These are phyloP conservation scores for Daldinia bambusicola DNA, from an alignment of 495 filamentous ascomycete species.

Conservation along the genomic window DNA sequence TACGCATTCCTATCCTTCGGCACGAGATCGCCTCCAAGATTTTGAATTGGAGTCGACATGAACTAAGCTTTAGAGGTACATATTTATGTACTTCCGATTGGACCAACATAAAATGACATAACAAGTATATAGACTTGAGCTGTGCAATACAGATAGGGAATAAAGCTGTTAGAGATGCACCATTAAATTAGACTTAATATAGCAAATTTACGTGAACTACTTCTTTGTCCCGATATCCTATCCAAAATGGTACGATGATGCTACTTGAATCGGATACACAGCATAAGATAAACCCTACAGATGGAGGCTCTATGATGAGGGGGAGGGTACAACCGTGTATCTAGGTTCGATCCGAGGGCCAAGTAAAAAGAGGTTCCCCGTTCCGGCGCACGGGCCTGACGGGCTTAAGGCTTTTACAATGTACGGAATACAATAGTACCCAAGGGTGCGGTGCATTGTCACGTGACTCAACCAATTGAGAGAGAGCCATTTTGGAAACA, in stretches of 20 bases:
- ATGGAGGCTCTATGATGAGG: slow-evolving; percentile 10
- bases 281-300: slow-evolving; percentile 5
- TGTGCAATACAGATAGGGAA: not conserved
- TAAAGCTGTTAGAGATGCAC: not conserved
- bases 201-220: not conserved
- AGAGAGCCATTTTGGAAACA: slow-evolving; percentile 42
- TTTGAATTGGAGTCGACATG: not conserved
- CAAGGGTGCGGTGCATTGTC: slow-evolving; percentile 21
- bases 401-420: not conserved
- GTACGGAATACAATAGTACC: not conserved
- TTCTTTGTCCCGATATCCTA: not conserved
- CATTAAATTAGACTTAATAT: not conserved
- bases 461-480: slow-evolving; percentile 39
- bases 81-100: not conserved
- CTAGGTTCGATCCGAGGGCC: slow-evolving; percentile 6
- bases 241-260: slow-evolving; percentile 13
- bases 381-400: slow-evolving; percentile 16
- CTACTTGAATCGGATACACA: slow-evolving; percentile 18
- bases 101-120: not conserved
- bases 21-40: too few species aligned
- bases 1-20: not conserved
- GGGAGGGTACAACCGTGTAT: slow-evolving; percentile 1
- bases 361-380: not conserved
- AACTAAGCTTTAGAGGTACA: slow-evolving; percentile 2
- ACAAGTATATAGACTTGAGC: not conserved